A percentile compares a stretch with the other conserved stretches of the same genome.
These are phyloP conservation scores for Gentiana straminea DNA, from an alignment of 257 asterid genomes.

Conservation along the genomic window DNA sequence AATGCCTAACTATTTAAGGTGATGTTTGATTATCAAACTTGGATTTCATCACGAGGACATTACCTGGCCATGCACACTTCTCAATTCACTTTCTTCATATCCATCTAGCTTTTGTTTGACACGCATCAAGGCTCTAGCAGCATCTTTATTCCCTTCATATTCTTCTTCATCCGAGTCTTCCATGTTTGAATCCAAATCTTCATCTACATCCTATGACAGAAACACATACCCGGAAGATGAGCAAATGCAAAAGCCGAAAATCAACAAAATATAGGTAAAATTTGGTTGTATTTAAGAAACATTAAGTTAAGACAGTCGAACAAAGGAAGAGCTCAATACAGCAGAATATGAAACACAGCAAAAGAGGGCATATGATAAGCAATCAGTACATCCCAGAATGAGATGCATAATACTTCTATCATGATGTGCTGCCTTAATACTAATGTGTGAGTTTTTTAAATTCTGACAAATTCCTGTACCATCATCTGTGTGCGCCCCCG, in stretches of 20 bases:
- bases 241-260: neutral
- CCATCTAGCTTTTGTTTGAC: conserved; percentile 99
- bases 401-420: too few relatives aligned
- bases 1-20: too few relatives aligned
- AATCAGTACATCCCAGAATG: too few relatives aligned
- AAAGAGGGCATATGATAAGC: neutral
- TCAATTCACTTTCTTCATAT: conserved; percentile 96
- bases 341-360: neutral
- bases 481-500: too few relatives aligned
- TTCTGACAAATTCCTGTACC: too few relatives aligned
- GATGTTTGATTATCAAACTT: too few relatives aligned
- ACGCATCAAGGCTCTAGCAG: conserved; percentile 94
- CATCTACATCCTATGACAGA: conserved; percentile 52
- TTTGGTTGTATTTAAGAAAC: too few relatives aligned
- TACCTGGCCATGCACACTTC: conserved; percentile 95
- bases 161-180: conserved; percentile 66
- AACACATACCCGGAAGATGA: neutral
- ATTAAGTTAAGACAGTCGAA: too few relatives aligned
- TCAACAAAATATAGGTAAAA: too few relatives aligned
- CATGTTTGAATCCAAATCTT: conserved; percentile 58
- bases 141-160: conserved; percentile 91
- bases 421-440: too few relatives aligned
- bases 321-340: neutral
- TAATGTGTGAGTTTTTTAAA: too few relatives aligned
- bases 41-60: neutral